phyloP scores from a whole-genome alignment of 768 basidiomycete genomes.

The Collybiopsis luxurians region DNA sequence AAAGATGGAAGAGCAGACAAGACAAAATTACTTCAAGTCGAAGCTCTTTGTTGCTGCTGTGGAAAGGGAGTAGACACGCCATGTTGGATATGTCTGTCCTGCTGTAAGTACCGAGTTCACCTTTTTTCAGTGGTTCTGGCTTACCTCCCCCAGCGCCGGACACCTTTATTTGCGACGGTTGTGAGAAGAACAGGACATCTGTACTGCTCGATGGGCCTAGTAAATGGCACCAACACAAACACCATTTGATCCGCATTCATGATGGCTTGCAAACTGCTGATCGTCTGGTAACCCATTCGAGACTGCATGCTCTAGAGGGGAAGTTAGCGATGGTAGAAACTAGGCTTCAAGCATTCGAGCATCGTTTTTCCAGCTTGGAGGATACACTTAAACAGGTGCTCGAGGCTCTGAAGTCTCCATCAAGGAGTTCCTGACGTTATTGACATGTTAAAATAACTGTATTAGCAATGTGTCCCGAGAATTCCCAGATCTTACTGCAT shows the following conservation, averaged over 20 bases:
- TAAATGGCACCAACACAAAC: not conserved
- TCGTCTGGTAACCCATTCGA: not conserved
- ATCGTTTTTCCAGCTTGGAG: not conserved
- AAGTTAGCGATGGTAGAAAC: not conserved
- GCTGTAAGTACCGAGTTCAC: not conserved
- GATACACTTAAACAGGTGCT: too few species aligned
- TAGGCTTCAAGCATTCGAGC: not conserved
- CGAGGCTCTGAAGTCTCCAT: too few species aligned
- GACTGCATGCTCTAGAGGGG: not conserved
- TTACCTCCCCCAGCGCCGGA: not conserved
- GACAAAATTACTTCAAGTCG: too few species aligned
- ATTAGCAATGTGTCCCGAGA: too few species aligned
- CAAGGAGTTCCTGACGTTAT: too few species aligned
- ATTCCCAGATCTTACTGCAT: too few species aligned
- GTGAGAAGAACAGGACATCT: not conserved
- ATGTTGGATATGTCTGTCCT: slow-evolving; percentile 2
- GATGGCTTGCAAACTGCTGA: not conserved
- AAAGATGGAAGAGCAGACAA: too few species aligned
- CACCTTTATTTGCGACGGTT: not conserved
- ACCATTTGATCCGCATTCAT: not conserved
- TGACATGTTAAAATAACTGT: too few species aligned
- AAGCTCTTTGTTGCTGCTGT: slow-evolving; percentile 6
- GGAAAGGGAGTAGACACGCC: not conserved
- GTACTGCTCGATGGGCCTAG: not conserved
- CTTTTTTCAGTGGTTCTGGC: too few species aligned